Evolutionary conservation across 2,329 filamentous ascomycete species (phyloP).

Genomic region (Aaosphaeria arxii): DNA sequence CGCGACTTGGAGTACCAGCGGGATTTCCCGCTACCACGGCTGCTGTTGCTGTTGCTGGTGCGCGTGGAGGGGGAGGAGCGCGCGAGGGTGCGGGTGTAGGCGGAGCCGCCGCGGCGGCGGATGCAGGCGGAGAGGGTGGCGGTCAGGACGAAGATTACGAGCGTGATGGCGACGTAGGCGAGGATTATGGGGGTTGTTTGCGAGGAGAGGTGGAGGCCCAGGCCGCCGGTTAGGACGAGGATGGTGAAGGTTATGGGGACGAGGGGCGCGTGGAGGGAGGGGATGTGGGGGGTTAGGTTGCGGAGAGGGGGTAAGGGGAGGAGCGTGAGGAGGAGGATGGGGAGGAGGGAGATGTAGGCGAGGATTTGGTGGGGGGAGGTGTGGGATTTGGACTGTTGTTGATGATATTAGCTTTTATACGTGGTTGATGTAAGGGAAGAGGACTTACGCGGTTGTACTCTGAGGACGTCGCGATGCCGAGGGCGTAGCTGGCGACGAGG

Average conservation of each 20-base stretch:
- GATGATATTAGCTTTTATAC: conserved; percentile 6
- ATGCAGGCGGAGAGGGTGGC: conserved; percentile 21
- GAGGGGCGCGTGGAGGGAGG: conserved; percentile 35
- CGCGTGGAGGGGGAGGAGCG: no score
- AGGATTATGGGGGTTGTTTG: conserved; percentile 21
- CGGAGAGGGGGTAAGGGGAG: conserved; percentile 24
- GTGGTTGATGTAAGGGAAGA: background rate
- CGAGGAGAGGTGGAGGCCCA: conserved; percentile 27
- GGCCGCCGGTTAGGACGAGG: conserved; percentile 30
- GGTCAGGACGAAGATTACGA: conserved; percentile 20
- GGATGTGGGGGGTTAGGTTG: conserved; percentile 37
- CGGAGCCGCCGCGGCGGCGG: conserved; percentile 23
- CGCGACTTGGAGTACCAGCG: no score
- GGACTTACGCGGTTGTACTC: conserved; percentile 39
- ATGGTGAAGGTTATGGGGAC: conserved; percentile 40
- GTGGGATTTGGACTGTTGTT: conserved; percentile 40
- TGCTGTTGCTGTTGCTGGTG: no score
- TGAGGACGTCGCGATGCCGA: conserved; percentile 42
- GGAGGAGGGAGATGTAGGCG: conserved; percentile 49
- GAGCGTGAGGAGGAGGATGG: conserved; percentile 20
- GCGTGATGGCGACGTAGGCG: conserved; percentile 23
- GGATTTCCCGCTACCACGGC: no score
- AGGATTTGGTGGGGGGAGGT: conserved; percentile 47
- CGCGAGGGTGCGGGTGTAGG: conserved; percentile 15
- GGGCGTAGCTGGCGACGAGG: conserved; percentile 36